phyloP scores from a whole-genome alignment of 371 early-diverging fungal species.

The Mortierella sp. region DNA sequence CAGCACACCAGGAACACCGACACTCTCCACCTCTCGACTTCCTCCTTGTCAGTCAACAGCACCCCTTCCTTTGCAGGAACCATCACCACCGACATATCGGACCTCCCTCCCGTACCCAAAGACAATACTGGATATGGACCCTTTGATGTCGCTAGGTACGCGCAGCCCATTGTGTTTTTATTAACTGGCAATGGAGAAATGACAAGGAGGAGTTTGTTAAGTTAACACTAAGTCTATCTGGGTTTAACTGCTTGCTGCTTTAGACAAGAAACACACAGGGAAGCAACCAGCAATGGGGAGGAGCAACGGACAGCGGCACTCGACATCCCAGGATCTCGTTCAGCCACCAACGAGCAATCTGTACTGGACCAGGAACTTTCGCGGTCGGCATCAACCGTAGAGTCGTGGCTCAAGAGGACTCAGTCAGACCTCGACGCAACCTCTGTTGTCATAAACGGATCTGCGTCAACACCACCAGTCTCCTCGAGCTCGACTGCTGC shows the following conservation, averaged over 20 bases:
- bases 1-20: constrained; percentile 14
- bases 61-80: constrained; percentile 6
- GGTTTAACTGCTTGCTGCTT: not conserved
- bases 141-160: not conserved
- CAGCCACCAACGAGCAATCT: not conserved
- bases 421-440: constrained; percentile 7
- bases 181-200: not conserved
- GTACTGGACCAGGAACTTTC: constrained; percentile 30
- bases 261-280: not conserved
- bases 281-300: not conserved
- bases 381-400: constrained; percentile 30
- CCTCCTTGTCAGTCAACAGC: constrained; percentile 18
- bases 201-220: not conserved
- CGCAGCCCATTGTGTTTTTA: not conserved
- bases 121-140: not conserved
- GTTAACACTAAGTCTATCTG: not conserved
- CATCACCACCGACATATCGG: constrained; percentile 9
- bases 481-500: constrained; percentile 4
- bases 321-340: constrained; percentile 10
- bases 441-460: not conserved
- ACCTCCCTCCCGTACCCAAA: constrained; percentile 21
- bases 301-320: not conserved
- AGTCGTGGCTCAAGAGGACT: constrained; percentile 38
- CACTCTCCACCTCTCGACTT: constrained; percentile 19
- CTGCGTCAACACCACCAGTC: not conserved